phyloP scores from a whole-genome alignment of 2,329 filamentous ascomycete genomes.

The Scolecobasidium constrictum region DNA sequence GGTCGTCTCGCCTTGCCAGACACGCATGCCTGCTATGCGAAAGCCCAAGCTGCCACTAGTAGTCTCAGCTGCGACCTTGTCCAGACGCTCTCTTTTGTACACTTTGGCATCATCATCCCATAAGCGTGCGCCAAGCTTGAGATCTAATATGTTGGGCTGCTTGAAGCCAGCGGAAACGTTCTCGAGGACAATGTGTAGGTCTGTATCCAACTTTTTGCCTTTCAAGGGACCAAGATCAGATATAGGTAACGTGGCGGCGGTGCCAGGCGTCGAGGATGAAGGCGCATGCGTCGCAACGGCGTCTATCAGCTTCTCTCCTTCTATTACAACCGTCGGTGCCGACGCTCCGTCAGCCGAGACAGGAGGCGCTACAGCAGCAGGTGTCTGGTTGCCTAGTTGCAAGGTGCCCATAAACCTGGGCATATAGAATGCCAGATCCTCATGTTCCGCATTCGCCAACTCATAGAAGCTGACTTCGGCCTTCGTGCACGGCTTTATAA shows the following conservation, averaged over 20 bases:
- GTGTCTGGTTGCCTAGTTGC: slow-evolving; percentile 44
- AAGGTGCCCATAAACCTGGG: slow-evolving; percentile 78
- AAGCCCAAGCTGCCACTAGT: slow-evolving; percentile 51
- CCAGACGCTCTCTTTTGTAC: slow-evolving; percentile 47
- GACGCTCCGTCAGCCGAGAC: slow-evolving; percentile 20
- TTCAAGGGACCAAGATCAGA: slow-evolving; percentile 29
- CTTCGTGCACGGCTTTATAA: slow-evolving; percentile 88
- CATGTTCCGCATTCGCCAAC: slow-evolving; percentile 52
- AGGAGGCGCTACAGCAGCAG: slow-evolving; percentile 15
- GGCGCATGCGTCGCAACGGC: neutral
- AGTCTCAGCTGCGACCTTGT: slow-evolving; percentile 47
- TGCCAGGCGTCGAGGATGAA: slow-evolving; percentile 15
- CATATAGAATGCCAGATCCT: slow-evolving; percentile 68
- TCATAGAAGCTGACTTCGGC: slow-evolving; percentile 88
- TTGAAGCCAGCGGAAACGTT: slow-evolving; percentile 75
- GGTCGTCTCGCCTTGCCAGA: slow-evolving; percentile 32
- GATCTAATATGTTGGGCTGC: slow-evolving; percentile 80
- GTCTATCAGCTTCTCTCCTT: neutral
- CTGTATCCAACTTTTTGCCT: slow-evolving; percentile 60
- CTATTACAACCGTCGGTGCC: slow-evolving; percentile 12
- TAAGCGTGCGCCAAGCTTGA: slow-evolving; percentile 77
- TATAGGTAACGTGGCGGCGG: slow-evolving; percentile 12
- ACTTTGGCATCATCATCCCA: slow-evolving; percentile 64
- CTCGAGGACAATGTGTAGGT: slow-evolving; percentile 71
- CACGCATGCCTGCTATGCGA: slow-evolving; percentile 55